phyloP scores from a whole-genome alignment of 306 rosid genomes.

The Carpinus viminea region DNA sequence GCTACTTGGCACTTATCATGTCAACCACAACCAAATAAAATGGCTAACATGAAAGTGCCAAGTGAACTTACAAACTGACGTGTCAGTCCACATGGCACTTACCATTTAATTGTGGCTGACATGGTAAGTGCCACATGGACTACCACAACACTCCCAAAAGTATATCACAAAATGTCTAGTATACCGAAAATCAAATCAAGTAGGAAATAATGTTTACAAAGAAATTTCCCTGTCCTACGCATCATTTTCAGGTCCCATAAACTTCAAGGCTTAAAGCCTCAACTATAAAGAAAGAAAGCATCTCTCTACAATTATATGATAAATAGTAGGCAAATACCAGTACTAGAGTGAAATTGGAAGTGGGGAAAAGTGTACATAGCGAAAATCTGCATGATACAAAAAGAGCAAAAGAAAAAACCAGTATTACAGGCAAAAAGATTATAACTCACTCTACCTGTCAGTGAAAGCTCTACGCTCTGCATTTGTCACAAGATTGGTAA shows the following conservation, averaged over 20 bases:
- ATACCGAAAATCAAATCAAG: not conserved
- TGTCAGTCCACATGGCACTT: too few relatives aligned
- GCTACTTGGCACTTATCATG: too few relatives aligned
- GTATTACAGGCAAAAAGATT: conserved; percentile 9
- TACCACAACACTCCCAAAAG: too few relatives aligned
- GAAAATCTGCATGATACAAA: not conserved
- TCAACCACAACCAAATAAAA: too few relatives aligned
- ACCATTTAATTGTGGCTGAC: too few relatives aligned
- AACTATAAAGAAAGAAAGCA: not conserved
- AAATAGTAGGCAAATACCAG: conserved; percentile 7
- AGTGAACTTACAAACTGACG: too few relatives aligned
- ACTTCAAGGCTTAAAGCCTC: not conserved
- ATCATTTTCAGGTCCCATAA: not conserved
- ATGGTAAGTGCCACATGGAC: too few relatives aligned
- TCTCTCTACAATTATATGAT: not conserved
- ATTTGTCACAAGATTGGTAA: conserved; percentile 34
- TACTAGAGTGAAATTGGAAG: conserved; percentile 7
- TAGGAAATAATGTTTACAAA: not conserved
- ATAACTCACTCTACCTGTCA: conserved; percentile 46
- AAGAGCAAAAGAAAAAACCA: not conserved
- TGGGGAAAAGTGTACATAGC: conserved; percentile 1
- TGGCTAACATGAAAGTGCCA: too few relatives aligned
- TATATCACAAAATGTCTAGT: too few relatives aligned
- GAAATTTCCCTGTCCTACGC: not conserved
- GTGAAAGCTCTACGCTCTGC: conserved; percentile 60